Evolutionary conservation across 805 yeast species (phyloP).

Genomic region (Hanseniaspora osmophila): DNA sequence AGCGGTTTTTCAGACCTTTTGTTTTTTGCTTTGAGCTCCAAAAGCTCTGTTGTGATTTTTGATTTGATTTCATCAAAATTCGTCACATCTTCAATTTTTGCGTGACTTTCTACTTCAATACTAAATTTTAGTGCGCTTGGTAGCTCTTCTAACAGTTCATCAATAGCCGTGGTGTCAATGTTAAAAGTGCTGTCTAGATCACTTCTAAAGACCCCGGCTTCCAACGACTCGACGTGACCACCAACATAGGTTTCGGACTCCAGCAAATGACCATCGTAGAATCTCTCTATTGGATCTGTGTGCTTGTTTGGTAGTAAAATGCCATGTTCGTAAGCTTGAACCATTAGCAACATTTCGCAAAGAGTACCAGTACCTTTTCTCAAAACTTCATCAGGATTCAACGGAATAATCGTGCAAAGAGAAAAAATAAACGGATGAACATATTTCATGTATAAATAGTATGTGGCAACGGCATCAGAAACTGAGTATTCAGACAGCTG

Average conservation of each 20-base stretch:
- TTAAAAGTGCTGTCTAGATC: slow-evolving; percentile 67
- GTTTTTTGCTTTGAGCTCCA: slow-evolving; percentile 48
- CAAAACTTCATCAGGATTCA: slow-evolving; percentile 90
- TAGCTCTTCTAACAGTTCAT: slow-evolving; percentile 60
- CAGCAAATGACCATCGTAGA: slow-evolving; percentile 83
- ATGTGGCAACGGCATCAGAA: slow-evolving; percentile 98
- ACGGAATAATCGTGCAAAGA: slow-evolving; percentile 85
- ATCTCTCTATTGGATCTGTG: slow-evolving; percentile 84
- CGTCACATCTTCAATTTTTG: slow-evolving; percentile 58
- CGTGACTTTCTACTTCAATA: slow-evolving; percentile 66
- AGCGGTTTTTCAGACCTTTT: slow-evolving; percentile 64
- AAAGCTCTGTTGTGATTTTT: slow-evolving; percentile 38
- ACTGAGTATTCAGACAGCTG: slow-evolving; percentile 90
- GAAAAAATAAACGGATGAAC: slow-evolving; percentile 96
- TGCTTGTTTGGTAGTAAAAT: slow-evolving; percentile 89
- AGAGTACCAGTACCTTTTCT: slow-evolving; percentile 97
- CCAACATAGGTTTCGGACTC: slow-evolving; percentile 97
- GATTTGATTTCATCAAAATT: slow-evolving; percentile 66
- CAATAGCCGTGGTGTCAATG: slow-evolving; percentile 70
- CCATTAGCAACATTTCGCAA: slow-evolving; percentile 95
- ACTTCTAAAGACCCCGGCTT: slow-evolving; percentile 93
- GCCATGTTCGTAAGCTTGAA: slow-evolving; percentile 69
- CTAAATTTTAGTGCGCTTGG: slow-evolving; percentile 70
- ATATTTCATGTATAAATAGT: slow-evolving; percentile 86
- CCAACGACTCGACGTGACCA: slow-evolving; percentile 94